These are phyloP conservation scores for Podospora comata DNA, from an alignment of 495 filamentous ascomycete species.

Conservation along the genomic window DNA sequence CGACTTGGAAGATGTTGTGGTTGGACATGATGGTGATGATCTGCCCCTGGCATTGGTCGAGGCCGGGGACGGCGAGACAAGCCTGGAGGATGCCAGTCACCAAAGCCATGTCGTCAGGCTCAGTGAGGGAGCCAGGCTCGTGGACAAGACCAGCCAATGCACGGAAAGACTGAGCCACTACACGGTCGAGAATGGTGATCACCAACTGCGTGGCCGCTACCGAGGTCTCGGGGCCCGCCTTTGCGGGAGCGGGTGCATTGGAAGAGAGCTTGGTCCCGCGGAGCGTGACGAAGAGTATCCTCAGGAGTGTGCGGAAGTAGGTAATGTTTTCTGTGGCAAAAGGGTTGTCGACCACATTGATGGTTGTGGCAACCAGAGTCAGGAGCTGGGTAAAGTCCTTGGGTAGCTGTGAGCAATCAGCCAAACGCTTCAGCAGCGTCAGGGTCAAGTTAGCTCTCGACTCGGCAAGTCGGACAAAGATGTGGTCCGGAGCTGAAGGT, in stretches of 20 bases:
- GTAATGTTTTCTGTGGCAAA: slow-evolving; percentile 61
- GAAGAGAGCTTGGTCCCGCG: slow-evolving; percentile 47
- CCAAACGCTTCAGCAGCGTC: slow-evolving; percentile 70
- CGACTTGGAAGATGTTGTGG: slow-evolving; percentile 73
- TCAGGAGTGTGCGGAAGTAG: slow-evolving; percentile 79
- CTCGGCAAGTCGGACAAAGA: slow-evolving; percentile 69
- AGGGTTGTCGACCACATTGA: slow-evolving; percentile 59
- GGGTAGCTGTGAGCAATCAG: slow-evolving; percentile 57
- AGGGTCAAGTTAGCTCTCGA: slow-evolving; percentile 72
- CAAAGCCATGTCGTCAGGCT: slow-evolving; percentile 73
- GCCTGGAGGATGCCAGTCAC: slow-evolving; percentile 86
- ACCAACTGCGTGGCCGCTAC: slow-evolving; percentile 52
- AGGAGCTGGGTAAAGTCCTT: slow-evolving; percentile 63
- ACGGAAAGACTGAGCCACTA: slow-evolving; percentile 79
- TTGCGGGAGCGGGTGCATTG: slow-evolving; percentile 23
- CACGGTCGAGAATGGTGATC: slow-evolving; percentile 68
- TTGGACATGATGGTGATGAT: slow-evolving; percentile 61
- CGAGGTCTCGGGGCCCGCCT: slow-evolving; percentile 22
- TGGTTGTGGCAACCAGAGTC: slow-evolving; percentile 60
- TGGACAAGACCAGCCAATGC: slow-evolving; percentile 74
- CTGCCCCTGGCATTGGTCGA: slow-evolving; percentile 58
- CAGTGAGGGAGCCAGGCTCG: slow-evolving; percentile 46
- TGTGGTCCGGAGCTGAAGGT: slow-evolving; percentile 61
- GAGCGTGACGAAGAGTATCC: slow-evolving; percentile 78
- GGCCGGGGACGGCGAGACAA: slow-evolving; percentile 66